Base-by-base conservation (phyloP, 176 grass and related monocot genomes). In the Musa troglodytarum region DNA sequence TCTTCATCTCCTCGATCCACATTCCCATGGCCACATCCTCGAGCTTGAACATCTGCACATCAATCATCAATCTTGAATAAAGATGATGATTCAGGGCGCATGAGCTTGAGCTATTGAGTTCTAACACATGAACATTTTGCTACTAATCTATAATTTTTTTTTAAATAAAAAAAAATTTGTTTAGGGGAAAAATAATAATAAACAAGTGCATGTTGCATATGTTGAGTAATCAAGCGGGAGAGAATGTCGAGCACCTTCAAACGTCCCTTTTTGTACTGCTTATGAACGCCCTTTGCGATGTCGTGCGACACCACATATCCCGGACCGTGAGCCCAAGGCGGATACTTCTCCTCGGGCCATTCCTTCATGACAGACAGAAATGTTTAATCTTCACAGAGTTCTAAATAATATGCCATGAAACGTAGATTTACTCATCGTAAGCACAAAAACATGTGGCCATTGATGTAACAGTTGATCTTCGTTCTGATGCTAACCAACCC, bases 1-100 rank as follows among this genome's bases (percentile, higher is more conserved):
- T 94, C 84, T 84, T 87, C 95, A 99, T 89, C 63, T 88, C 82
- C 65, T 89, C 65, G 69, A 99, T 90, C 95, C 95, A 99, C 63
- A 99, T 94, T 63, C 95, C 95, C 95, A 99, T 99, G 5, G 95
- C 95, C 0, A 99, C 95, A 84, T 99, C 95, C 83, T 99, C 95
- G 74, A 99, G 79, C 64, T 99, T 99, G 82, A 99, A 94, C 95
- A 99, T 99, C 95, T 99, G 84, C 65, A 89, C 55, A n/a, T 76
- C 68, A 73, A 63, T 9, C 81, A 51, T 28, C 26, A 22, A 22
- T 22, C 22, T 22, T 22, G 22, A 22, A 22, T 22, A 22, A 22
- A 22, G 22, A 22, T 22, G 22, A 22, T 22, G 22, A 22, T 22
- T 22, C 22, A 22, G 22, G 22, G 22, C 22, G 22, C 22, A 22